A percentile compares a stretch with the other conserved stretches of the same genome.
phyloP scores from a whole-genome alignment of 2,329 filamentous ascomycete genomes.

The Coniochaeta hoffmannii region DNA sequence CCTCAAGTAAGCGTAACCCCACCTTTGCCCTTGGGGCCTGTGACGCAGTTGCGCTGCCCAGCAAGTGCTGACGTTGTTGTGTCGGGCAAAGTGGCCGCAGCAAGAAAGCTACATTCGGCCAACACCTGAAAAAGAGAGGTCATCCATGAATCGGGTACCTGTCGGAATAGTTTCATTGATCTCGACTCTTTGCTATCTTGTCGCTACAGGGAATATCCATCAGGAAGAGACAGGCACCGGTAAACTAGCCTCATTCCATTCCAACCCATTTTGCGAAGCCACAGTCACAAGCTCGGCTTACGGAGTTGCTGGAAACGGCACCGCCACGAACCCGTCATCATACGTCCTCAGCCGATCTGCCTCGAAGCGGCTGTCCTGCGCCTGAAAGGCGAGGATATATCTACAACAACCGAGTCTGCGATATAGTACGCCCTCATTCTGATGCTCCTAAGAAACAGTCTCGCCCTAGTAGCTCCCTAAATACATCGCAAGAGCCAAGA shows the following conservation, averaged over 20 bases:
- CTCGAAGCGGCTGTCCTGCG: too few species aligned
- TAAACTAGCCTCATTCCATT: background rate
- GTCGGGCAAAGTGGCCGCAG: background rate
- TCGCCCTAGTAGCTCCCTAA: background rate
- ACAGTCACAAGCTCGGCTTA: background rate
- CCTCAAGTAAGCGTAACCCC: background rate
- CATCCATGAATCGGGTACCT: background rate
- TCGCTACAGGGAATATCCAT: background rate
- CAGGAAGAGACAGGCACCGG: background rate
- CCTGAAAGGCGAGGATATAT: too few species aligned
- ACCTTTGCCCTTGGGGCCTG: background rate
- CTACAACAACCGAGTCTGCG: too few species aligned
- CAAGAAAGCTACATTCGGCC: background rate
- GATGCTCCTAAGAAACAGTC: background rate
- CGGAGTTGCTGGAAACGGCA: background rate
- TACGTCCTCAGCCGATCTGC: background rate
- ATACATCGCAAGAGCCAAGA: conserved; percentile 25
- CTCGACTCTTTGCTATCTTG: background rate
- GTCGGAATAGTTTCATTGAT: background rate
- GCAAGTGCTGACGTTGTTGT: background rate
- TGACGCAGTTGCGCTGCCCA: background rate
- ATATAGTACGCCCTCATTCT: background rate
- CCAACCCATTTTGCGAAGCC: background rate
- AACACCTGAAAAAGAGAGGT: background rate
- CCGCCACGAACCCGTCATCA: background rate